These are phyloP conservation scores for Cyberlindnera subsufficiens DNA, from an alignment of 805 yeast genomes.

Conservation along the genomic window DNA sequence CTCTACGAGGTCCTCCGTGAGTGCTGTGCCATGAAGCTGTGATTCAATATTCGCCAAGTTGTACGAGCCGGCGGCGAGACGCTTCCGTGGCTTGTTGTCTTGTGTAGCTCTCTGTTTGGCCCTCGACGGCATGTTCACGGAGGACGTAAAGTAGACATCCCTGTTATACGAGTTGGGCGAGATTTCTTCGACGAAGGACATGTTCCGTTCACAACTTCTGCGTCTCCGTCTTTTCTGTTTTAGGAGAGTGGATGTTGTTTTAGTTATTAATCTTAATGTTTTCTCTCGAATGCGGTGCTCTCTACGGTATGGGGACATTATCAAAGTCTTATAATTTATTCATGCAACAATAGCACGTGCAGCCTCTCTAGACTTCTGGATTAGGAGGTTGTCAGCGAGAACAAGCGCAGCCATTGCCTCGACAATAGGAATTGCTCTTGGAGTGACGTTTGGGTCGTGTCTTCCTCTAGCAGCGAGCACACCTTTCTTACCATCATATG, in stretches of 20 bases:
- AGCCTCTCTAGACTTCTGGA: conserved; percentile 80
- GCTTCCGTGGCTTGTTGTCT: conserved; percentile 16
- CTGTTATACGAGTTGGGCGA: conserved; percentile 10
- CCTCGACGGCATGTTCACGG: conserved; percentile 17
- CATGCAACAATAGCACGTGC: conserved; percentile 28
- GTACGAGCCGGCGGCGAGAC: conserved; percentile 24
- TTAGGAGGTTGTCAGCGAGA: conserved; percentile 75
- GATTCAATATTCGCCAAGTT: conserved; percentile 22
- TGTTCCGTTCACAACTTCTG: background rate
- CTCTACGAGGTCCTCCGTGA: conserved; percentile 24
- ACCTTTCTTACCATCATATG: conserved; percentile 86
- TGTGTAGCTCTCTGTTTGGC: conserved; percentile 10
- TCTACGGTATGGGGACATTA: too few relatives aligned
- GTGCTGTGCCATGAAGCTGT: conserved; percentile 22
- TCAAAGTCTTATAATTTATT: background rate
- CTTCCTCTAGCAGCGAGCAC: conserved; percentile 93
- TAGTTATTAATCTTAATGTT: too few relatives aligned
- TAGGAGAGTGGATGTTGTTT: too few relatives aligned
- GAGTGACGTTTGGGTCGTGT: conserved; percentile 98
- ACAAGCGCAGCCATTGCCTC: conserved; percentile 98
- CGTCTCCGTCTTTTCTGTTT: too few relatives aligned
- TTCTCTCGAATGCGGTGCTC: too few relatives aligned
- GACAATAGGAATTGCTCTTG: conserved; percentile 97
- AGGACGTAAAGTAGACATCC: conserved; percentile 23
- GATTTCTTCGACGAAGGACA: conserved; percentile 19